Base-by-base conservation (phyloP, 2,329 filamentous ascomycete genomes). In the Ascomycota sp. region DNA sequence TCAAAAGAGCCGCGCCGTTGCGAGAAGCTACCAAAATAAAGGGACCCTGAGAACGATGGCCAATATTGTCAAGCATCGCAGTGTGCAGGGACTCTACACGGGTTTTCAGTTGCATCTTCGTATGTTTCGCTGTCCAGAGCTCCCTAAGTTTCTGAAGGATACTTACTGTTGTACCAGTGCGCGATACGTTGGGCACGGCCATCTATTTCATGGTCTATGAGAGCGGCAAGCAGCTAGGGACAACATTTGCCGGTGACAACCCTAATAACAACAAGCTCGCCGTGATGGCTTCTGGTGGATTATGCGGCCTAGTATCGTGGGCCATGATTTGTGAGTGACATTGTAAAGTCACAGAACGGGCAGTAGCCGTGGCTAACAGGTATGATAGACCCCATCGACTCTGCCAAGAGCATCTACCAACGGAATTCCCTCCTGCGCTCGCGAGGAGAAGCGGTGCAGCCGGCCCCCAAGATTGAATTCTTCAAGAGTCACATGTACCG, bases 191-290 rank as follows among this genome's bases (percentile, higher is more conserved):
- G 35, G 81, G 81, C 31, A 91, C 81, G 2, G 69, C 71, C 20
- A 80, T 86, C 33, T 91, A 91, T 50, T 91, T 91, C 46, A 80
- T 79, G 56, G 85, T 81, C 20, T 91, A 91, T 48, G 81, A 91
- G 52, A 83, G 77, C 47, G 70, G 72, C 41, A 91, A 91, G 47
- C 80, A 89, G 48, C 55, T 86, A 17, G 65, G 83, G 37, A 79
- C 75, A 13, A 81, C 79, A 11, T 70, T 78, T 38, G 69, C 67
- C 25, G 67, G 76, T 28, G 75, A 77, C 37, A 65, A 65, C 35
- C 72, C 74, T 7, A 71, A 78, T n/a, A 80, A 76, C 29, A 78
- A 77, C 43, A 78, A 79, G n/a, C 49, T 80, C 32, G 75, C 80
- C 11, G 79, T 89, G 21, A 67, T 85, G 10, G 60, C 75, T 28